These are phyloP conservation scores for Candida tammaniensis DNA, from an alignment of 805 yeast genomes.

Conservation along the genomic window DNA sequence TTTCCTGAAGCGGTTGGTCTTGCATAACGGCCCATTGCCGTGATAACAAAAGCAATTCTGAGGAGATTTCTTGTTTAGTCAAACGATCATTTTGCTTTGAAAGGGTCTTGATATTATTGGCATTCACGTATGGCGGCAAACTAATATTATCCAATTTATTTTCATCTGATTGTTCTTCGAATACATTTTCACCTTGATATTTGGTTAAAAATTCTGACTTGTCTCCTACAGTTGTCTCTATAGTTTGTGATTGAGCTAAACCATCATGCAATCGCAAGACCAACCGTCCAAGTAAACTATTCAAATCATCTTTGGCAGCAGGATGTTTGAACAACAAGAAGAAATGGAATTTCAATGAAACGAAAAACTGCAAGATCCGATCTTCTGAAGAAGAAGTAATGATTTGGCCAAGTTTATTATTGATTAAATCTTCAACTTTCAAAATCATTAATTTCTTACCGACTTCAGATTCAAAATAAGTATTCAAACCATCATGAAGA, in stretches of 20 bases:
- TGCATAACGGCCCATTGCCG: slow-evolving; percentile 9
- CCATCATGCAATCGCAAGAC: slow-evolving; percentile 14
- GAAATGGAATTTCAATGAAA: slow-evolving; percentile 31
- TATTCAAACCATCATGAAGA: slow-evolving; percentile 1
- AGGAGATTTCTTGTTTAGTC: slow-evolving; percentile 8
- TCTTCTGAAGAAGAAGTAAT: slow-evolving; percentile 32
- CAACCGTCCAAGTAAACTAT: slow-evolving; percentile 7
- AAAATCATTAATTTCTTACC: slow-evolving; percentile 2
- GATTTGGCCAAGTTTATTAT: slow-evolving; percentile 22
- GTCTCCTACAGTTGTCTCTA: slow-evolving; percentile 4
- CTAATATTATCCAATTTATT: slow-evolving; percentile 33
- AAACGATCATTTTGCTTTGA: no score
- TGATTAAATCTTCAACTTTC: slow-evolving; percentile 27
- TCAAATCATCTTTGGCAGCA: background rate
- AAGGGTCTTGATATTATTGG: no score
- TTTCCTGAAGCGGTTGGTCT: background rate
- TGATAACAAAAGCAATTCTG: slow-evolving; percentile 7
- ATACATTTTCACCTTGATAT: slow-evolving; percentile 8
- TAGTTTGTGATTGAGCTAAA: slow-evolving; percentile 14
- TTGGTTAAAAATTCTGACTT: slow-evolving; percentile 9
- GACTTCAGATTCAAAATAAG: slow-evolving; percentile 1
- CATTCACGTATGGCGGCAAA: slow-evolving; percentile 37
- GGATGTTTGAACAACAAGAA: slow-evolving; percentile 17
- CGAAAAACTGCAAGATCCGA: slow-evolving; percentile 22
- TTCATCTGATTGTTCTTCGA: slow-evolving; percentile 6